Base-by-base conservation (phyloP, 2,329 filamentous ascomycete genomes). In the Amphichorda felina region DNA sequence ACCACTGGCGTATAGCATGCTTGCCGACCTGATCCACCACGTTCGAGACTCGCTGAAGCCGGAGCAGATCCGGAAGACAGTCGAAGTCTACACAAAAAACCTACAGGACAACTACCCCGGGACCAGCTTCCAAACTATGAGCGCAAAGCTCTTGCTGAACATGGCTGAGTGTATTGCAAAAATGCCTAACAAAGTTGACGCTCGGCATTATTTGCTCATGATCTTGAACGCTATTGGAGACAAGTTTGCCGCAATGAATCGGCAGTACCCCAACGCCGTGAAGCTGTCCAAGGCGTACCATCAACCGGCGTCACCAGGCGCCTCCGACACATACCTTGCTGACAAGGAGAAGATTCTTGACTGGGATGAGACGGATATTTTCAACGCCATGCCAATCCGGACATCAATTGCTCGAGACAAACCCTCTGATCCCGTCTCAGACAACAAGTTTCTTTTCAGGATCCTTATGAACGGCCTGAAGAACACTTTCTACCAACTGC, bases 71-170 rank as follows among this genome's bases (percentile, higher is more conserved):
- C 78, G 88, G 32, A 84, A 88, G 51, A 96, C 93, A 0, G 87
- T 98, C 8, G 85, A 94, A 53, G 91, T 98, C 4, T 99, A 98
- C 57, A 96, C 93, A 2, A 86, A 82, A 51, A 96, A 96, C 49
- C 65, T 98, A 16, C 87, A 94, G 50, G 91, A 96, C 55, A 86
- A 85, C 43, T 94, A 94, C 43, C 93, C 91, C 0, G 93, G 93
- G 8, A 96, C 93, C 0, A 98, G 89, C 57, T 98, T 98, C 53
- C 93, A 98, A 57, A 98, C 91, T 0, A 99, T 99, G 91, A 96
- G 91, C 48, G 93, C 91, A 0, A 98, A 96, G 57, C 67, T 99
- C 3, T 66, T 99, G 1, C 67, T 98, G 10, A 99, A 98, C 55
- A 93, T 99, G 86, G 91, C 89, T 0, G 93, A 98, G 50, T 94